These are phyloP conservation scores for Thyridium curvatum DNA, from an alignment of 2,329 filamentous ascomycete genomes.

Conservation along the genomic window DNA sequence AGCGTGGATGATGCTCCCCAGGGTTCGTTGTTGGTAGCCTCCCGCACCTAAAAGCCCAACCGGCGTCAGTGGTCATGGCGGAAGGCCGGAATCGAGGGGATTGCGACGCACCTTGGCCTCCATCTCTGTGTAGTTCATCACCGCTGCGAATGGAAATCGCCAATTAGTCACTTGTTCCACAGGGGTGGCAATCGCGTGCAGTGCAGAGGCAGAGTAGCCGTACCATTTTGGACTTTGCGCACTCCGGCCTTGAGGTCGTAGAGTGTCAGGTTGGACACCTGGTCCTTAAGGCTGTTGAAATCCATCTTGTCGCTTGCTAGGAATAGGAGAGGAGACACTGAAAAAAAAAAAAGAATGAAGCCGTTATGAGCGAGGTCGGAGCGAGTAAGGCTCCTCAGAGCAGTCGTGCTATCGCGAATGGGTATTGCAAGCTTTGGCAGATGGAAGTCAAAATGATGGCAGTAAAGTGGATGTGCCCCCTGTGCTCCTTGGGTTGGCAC, in stretches of 20 bases:
- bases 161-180: no score
- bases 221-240: conserved; percentile 95
- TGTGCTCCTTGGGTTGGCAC: conserved; percentile 8
- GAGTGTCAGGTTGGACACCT: conserved; percentile 85
- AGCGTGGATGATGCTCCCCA: conserved; percentile 81
- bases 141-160: conserved; percentile 49
- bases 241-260: conserved; percentile 95
- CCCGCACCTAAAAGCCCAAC: conserved; percentile 63
- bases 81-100: conserved; percentile 4
- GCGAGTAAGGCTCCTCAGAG: no score
- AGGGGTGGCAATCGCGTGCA: background rate
- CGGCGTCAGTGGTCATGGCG: conserved; percentile 2
- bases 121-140: conserved; percentile 98
- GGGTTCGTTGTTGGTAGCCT: conserved; percentile 98
- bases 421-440: no score
- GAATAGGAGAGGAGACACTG: conserved; percentile 5
- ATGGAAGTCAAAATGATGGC: no score
- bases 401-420: no score
- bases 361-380: no score
- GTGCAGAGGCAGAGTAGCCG: background rate
- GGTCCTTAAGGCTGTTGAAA: conserved; percentile 75
- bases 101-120: conserved; percentile 53
- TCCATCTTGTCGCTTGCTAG: conserved; percentile 56
- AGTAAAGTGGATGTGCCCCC: no score
- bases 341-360: background rate